Evolutionary conservation across 2,329 filamentous ascomycete genomes (phyloP).

Genomic region (Chaetomium globosum): DNA sequence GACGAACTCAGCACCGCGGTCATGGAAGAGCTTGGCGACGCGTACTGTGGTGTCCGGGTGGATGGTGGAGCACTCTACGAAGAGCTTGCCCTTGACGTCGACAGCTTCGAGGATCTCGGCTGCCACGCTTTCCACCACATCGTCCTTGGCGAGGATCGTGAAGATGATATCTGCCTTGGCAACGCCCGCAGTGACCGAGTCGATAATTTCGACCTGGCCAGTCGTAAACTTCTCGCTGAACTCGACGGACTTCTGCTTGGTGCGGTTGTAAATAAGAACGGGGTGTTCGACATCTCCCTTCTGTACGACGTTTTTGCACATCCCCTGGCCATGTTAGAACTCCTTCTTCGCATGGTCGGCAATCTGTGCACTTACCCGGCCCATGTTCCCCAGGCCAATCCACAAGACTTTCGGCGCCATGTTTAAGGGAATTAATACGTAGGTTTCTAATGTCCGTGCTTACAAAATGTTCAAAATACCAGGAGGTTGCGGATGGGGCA

Average conservation of each 20-base stretch:
- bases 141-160: conserved; percentile 77
- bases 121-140: conserved; percentile 67
- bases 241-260: conserved; percentile 64
- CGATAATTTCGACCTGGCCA: conserved; percentile 65
- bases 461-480: background rate
- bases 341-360: background rate
- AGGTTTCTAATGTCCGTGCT: background rate
- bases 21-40: conserved; percentile 60
- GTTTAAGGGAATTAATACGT: background rate
- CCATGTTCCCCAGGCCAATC: conserved; percentile 89
- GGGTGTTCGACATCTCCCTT: conserved; percentile 74
- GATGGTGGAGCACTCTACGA: conserved; percentile 86
- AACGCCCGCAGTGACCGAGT: conserved; percentile 67
- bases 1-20: conserved; percentile 71
- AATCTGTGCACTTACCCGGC: conserved; percentile 58
- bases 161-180: conserved; percentile 76
- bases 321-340: conserved; percentile 58
- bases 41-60: conserved; percentile 78
- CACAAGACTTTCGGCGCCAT: conserved; percentile 69
- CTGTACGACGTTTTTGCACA: conserved; percentile 79
- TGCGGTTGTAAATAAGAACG: conserved; percentile 80
- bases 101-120: conserved; percentile 55
- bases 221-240: conserved; percentile 62
- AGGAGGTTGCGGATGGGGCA: background rate
- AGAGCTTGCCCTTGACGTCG: conserved; percentile 69